A percentile compares a stretch with the other conserved stretches of the same genome.
These are phyloP conservation scores for Aspergillus aculeatinus DNA, from an alignment of 2,329 filamentous ascomycete species.

Conservation along the genomic window DNA sequence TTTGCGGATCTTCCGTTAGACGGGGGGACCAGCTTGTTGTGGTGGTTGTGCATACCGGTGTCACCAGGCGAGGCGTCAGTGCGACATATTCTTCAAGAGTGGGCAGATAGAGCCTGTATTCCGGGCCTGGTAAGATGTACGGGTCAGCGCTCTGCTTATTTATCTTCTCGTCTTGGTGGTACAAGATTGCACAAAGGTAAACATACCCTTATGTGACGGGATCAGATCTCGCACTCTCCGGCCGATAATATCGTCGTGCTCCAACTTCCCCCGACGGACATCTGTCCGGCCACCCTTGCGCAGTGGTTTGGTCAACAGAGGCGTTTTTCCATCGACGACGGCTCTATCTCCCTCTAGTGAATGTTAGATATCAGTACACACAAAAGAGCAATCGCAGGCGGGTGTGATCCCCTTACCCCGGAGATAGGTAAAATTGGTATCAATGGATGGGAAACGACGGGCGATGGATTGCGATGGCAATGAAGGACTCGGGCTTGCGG, in stretches of 20 bases:
- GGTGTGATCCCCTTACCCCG: slow-evolving; percentile 28
- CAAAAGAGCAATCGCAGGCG: background rate
- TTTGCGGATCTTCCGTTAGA: slow-evolving; percentile 3
- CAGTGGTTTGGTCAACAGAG: slow-evolving; percentile 45
- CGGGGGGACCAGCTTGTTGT: background rate
- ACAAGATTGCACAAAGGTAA: background rate
- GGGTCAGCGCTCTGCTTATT: background rate
- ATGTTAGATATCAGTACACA: background rate
- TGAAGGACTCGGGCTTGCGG: background rate
- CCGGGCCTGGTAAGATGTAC: slow-evolving; percentile 34
- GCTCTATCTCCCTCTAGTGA: slow-evolving; percentile 46
- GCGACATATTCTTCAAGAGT: slow-evolving; percentile 72
- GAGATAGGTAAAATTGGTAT: slow-evolving; percentile 42
- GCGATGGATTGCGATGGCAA: background rate
- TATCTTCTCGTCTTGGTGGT: background rate
- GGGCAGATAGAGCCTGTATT: slow-evolving; percentile 62
- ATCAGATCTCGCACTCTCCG: slow-evolving; percentile 60
- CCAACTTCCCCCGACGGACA: slow-evolving; percentile 37
- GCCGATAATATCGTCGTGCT: slow-evolving; percentile 62
- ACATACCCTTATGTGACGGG: slow-evolving; percentile 50
- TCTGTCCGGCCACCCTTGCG: slow-evolving; percentile 37
- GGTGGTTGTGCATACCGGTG: slow-evolving; percentile 56
- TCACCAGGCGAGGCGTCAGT: slow-evolving; percentile 67
- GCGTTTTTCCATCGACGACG: slow-evolving; percentile 39
- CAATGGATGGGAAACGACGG: slow-evolving; percentile 29